Base-by-base conservation (phyloP, 148 eudicot genomes). In the Amaranthus cruentus region DNA sequence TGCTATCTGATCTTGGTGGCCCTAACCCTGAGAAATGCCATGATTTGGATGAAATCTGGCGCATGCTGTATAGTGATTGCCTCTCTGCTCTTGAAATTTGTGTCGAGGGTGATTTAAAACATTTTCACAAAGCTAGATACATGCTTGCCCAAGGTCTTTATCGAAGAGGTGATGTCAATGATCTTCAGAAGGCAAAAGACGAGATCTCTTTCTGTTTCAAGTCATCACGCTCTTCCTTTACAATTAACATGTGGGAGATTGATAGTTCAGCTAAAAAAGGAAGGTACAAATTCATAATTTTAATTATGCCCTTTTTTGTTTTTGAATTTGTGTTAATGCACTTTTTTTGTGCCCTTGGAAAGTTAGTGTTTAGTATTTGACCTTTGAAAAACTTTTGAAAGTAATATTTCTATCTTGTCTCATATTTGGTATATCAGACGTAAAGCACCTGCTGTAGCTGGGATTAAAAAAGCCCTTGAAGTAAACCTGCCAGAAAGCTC, bases 171-270 rank as follows among this genome's bases (percentile, higher is more conserved):
- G 81, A 78, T 65, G 79, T 28, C 64, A 91, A 88, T 71, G 97
- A 92, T 83, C 71, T 92, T 71, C 94, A 90, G 75, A 92, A 79
- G 75, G 97, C 99, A 69, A 95, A 89, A 75, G 97, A 95, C 75
- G 92, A 95, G 73, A 88, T 95, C 55, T 91, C 99, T 59, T 95
- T 95, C 81, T 95, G 99, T 85, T 95, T 95, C 73, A 95, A 91
- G 91, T 91, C 99, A 44, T 84, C 99, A 48, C 99, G 99, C 75
- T 95, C 99, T 76, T 91, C 94, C 68, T 95, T 92, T 75, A 91
- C 99, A n/a, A 79, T 90, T 69, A 95, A 95, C 74, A 95, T 95
- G 99, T 95, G 99, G 99, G 99, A 95, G 87, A 95, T 95, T 81
- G 99, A 95, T 83, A 90, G 96, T 74, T 90, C 80, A 81, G 96